phyloP scores from a whole-genome alignment of 805 yeast species.

The Saitoella complicata region DNA sequence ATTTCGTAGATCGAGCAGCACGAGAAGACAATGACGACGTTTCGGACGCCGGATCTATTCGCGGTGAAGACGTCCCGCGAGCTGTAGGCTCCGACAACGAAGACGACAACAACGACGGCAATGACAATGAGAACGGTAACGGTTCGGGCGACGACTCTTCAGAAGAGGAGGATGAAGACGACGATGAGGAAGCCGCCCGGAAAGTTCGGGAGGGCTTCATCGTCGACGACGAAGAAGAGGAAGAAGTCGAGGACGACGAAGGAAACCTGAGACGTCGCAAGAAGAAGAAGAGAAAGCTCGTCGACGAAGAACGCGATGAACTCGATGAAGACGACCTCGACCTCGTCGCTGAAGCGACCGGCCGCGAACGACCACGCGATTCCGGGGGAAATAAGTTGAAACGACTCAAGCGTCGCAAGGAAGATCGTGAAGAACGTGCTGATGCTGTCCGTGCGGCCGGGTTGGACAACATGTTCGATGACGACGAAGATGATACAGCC shows the following conservation, averaged over 20 bases:
- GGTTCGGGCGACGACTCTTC: constrained; percentile 44
- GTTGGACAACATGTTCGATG: constrained; percentile 23
- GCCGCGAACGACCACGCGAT: constrained; percentile 27
- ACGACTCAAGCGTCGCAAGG: constrained; percentile 65
- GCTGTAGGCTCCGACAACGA: constrained; percentile 29
- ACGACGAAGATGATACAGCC: constrained; percentile 22
- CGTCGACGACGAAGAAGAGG: constrained; percentile 78
- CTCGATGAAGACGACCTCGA: constrained; percentile 94
- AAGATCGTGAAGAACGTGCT: constrained; percentile 31
- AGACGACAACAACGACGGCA: constrained; percentile 13
- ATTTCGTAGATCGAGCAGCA: constrained; percentile 9
- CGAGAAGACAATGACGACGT: constrained; percentile 11
- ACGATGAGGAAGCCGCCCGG: constrained; percentile 51
- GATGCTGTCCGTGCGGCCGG: constrained; percentile 58
- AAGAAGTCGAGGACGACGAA: constrained; percentile 29
- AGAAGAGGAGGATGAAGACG: constrained; percentile 85
- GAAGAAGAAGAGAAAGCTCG: constrained; percentile 15
- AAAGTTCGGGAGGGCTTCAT: constrained; percentile 77
- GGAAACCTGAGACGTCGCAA: constrained; percentile 11
- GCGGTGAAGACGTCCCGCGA: constrained; percentile 30
- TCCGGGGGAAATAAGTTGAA: constrained; percentile 44
- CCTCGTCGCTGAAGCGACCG: constrained; percentile 76
- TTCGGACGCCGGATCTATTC: constrained; percentile 16
- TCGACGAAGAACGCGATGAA: constrained; percentile 20
- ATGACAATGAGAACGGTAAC: constrained; percentile 26